A percentile compares a stretch with the other conserved stretches of the same genome.
Conservation (phyloP, 2,329 filamentous ascomycete species). For the Venturia carpophila region DNA sequence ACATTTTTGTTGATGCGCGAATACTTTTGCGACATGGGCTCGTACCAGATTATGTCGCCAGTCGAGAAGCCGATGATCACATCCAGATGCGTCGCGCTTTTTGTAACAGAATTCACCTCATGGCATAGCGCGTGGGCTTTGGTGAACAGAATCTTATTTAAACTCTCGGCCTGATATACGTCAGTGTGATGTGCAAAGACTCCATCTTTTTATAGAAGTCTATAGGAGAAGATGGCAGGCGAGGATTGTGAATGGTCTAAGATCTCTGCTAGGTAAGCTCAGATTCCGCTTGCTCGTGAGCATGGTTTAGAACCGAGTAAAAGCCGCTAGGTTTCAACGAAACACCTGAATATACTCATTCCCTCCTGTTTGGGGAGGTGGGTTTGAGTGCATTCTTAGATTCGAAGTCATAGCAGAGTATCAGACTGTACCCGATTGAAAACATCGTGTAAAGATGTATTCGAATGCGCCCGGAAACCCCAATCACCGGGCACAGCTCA, state of each 20-base stretch:
- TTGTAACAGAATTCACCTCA: conserved; percentile 80
- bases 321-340: too few relatives aligned
- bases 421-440: background rate
- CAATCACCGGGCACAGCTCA: conserved; percentile 24
- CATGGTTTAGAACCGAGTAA: too few relatives aligned
- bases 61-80: conserved; percentile 94
- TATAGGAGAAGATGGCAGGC: too few relatives aligned
- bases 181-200: background rate
- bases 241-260: too few relatives aligned
- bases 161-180: conserved; percentile 61
- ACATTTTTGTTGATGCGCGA: conserved; percentile 93
- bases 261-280: too few relatives aligned
- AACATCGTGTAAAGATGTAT: background rate
- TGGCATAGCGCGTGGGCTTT: conserved; percentile 94
- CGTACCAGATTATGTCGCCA: conserved; percentile 97
- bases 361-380: too few relatives aligned
- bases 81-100: conserved; percentile 72
- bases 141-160: conserved; percentile 94
- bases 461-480: background rate
- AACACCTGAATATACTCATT: too few relatives aligned
- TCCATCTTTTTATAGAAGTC: background rate
- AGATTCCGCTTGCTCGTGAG: too few relatives aligned
- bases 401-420: background rate
- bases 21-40: conserved; percentile 93
- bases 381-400: background rate